phyloP scores from a whole-genome alignment of 1,284 basidiomycete species.

The Malassezia dermatis region DNA sequence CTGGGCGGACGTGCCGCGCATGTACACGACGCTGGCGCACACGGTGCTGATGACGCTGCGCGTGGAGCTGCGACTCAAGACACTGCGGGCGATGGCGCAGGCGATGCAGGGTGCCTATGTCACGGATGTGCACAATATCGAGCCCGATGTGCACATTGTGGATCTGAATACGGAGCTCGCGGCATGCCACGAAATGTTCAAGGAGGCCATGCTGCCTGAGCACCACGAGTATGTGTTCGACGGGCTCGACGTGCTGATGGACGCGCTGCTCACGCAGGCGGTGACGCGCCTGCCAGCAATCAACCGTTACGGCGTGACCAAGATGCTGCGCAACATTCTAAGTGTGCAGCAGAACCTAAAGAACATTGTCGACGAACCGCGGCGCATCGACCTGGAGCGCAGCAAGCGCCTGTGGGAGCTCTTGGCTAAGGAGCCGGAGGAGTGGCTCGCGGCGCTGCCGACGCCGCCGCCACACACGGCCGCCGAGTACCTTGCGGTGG shows the following conservation, averaged over 20 bases:
- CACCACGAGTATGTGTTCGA: slow-evolving; percentile 66
- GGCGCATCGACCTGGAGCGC: slow-evolving; percentile 62
- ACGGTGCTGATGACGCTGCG: slow-evolving; percentile 79
- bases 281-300: slow-evolving; percentile 63
- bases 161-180: slow-evolving; percentile 76
- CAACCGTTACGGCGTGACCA: slow-evolving; percentile 70
- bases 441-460: slow-evolving; percentile 7
- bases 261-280: slow-evolving; percentile 66
- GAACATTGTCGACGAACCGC: slow-evolving; percentile 39
- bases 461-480: slow-evolving; percentile 14
- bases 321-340: slow-evolving; percentile 79
- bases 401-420: slow-evolving; percentile 67
- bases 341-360: slow-evolving; percentile 87
- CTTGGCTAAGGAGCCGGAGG: slow-evolving; percentile 18
- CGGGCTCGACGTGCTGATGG: slow-evolving; percentile 76
- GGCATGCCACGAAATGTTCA: slow-evolving; percentile 60
- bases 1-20: slow-evolving; percentile 67
- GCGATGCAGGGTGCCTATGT: slow-evolving; percentile 60
- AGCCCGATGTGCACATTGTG: slow-evolving; percentile 79
- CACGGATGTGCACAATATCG: slow-evolving; percentile 57
- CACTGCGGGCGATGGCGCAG: slow-evolving; percentile 69
- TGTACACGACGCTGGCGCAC: slow-evolving; percentile 76
- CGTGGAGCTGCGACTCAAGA: slow-evolving; percentile 74
- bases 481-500: slow-evolving; percentile 28
- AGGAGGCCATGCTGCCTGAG: slow-evolving; percentile 22